A percentile compares a stretch with the other conserved stretches of the same genome.
Conservation (phyloP, 1,284 basidiomycete species). For the Mycena citricolor region DNA sequence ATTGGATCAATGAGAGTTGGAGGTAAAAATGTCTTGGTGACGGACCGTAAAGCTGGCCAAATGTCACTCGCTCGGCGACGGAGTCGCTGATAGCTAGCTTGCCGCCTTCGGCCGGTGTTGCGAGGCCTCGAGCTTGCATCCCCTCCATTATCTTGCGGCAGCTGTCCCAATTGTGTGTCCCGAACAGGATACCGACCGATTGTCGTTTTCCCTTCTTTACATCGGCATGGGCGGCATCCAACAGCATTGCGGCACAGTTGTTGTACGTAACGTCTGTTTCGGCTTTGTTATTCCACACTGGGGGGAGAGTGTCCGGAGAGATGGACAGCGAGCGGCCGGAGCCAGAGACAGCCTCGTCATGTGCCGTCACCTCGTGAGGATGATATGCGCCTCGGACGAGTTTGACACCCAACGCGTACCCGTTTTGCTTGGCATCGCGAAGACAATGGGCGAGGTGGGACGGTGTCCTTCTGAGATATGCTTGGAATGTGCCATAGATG, state of each 20-base stretch:
- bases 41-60: conserved; percentile 86
- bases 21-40: neutral
- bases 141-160: conserved; percentile 61
- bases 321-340: conserved; percentile 38
- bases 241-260: conserved; percentile 59
- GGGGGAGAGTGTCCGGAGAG: conserved; percentile 57
- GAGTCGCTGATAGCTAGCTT: conserved; percentile 45
- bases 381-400: conserved; percentile 96
- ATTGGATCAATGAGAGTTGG: conserved; percentile 2
- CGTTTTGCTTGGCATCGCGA: conserved; percentile 64
- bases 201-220: conserved; percentile 33
- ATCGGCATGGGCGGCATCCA: conserved; percentile 57
- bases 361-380: conserved; percentile 66
- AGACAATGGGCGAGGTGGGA: conserved; percentile 67
- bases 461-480: conserved; percentile 77
- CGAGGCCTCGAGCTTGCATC: conserved; percentile 61
- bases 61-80: conserved; percentile 66
- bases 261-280: conserved; percentile 86
- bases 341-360: conserved; percentile 31
- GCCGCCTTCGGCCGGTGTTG: conserved; percentile 28
- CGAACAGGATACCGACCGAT: conserved; percentile 74
- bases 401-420: conserved; percentile 88
- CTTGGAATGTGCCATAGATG: conserved; percentile 82
- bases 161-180: conserved; percentile 82
- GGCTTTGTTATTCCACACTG: conserved; percentile 67